Conservation (phyloP, 306 rosid species). For the Vigna radiata region DNA sequence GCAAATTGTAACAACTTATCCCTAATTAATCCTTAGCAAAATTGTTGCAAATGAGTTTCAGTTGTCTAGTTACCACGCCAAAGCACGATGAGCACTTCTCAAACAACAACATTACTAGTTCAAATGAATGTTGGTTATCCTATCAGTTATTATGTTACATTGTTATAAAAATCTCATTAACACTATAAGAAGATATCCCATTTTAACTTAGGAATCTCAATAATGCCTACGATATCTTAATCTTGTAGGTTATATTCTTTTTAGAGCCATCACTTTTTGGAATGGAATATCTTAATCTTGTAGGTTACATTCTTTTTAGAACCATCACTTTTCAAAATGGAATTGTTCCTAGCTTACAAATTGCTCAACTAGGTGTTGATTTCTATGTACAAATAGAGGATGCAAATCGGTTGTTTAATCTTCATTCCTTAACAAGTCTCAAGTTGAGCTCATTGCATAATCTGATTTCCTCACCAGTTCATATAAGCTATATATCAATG, state of each 20-base stretch:
- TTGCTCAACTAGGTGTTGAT: not conserved
- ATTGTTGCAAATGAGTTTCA: too few relatives aligned
- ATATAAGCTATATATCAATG: not conserved
- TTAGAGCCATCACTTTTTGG: not conserved
- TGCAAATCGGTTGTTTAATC: slow-evolving; percentile 13
- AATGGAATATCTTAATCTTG: not conserved
- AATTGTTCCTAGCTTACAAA: not conserved
- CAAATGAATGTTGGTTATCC: too few relatives aligned
- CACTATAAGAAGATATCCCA: not conserved
- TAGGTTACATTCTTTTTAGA: not conserved
- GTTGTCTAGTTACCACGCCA: too few relatives aligned
- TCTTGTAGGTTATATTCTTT: not conserved
- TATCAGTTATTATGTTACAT: too few relatives aligned
- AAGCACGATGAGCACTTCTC: too few relatives aligned
- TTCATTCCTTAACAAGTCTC: slow-evolving; percentile 10
- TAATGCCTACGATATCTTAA: not conserved
- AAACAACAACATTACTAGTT: too few relatives aligned
- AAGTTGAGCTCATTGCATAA: not conserved
- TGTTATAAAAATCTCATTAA: too few relatives aligned
- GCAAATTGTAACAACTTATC: too few relatives aligned
- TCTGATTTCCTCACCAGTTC: not conserved
- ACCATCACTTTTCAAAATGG: not conserved
- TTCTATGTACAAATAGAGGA: not conserved
- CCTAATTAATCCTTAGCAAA: too few relatives aligned
- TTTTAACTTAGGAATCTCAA: not conserved